Conservation (phyloP, 2,329 filamentous ascomycete genomes). For the Diaporthe destruens region DNA sequence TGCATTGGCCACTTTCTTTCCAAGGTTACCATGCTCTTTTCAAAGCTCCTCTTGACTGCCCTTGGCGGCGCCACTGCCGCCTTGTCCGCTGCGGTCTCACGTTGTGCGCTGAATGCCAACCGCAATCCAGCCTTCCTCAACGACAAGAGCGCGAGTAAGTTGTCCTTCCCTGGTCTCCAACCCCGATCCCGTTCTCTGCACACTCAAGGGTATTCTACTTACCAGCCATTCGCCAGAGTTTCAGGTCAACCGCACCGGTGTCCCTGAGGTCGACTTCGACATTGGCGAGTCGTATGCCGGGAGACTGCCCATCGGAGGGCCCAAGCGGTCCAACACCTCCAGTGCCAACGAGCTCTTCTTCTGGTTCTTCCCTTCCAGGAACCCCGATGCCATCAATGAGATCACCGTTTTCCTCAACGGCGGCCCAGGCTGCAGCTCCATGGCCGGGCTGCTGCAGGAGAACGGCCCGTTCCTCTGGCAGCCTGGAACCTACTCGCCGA, state of each 20-base stretch:
- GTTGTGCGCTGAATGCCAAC: conserved; percentile 6
- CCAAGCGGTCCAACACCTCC: conserved; percentile 53
- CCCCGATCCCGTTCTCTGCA: accelerated
- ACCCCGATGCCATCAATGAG: conserved; percentile 64
- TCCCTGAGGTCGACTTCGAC: conserved; percentile 79
- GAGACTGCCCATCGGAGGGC: conserved; percentile 67
- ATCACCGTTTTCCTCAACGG: conserved; percentile 74
- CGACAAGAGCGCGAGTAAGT: conserved; percentile 37
- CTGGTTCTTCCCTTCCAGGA: conserved; percentile 74
- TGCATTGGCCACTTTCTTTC: too few species aligned
- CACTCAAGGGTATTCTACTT: neutral
- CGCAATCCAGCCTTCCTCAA: conserved; percentile 22
- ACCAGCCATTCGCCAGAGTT: conserved; percentile 60
- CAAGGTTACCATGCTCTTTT: conserved; percentile 7
- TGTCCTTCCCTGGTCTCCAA: neutral
- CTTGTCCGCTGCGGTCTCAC: neutral
- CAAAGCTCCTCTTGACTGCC: neutral
- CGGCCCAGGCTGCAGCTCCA: conserved; percentile 66
- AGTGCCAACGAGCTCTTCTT: conserved; percentile 66
- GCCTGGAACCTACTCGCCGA: conserved; percentile 72
- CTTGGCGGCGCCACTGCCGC: conserved; percentile 21
- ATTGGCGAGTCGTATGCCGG: conserved; percentile 76
- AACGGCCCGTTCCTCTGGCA: conserved; percentile 79
- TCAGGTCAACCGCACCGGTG: conserved; percentile 71
- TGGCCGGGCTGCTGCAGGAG: conserved; percentile 77